A percentile compares a stretch with the other conserved stretches of the same genome.
Evolutionary conservation across 129 eudicot species (phyloP).

Genomic region (Arctium lappa): DNA sequence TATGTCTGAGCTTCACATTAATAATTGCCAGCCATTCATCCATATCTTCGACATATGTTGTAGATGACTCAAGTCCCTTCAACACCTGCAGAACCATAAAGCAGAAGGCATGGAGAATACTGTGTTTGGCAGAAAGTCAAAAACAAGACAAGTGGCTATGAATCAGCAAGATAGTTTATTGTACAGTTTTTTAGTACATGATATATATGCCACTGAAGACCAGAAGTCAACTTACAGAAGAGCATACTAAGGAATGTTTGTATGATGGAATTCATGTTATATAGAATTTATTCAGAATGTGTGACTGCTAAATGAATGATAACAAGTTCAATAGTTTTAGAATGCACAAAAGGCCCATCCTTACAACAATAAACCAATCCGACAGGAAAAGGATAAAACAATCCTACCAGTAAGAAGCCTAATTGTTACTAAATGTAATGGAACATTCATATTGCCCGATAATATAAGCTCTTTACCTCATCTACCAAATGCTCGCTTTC

Average conservation of each 20-base stretch:
- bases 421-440: not conserved
- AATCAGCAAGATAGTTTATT: no score
- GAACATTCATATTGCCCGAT: not conserved
- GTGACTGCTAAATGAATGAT: slow-evolving; percentile 3
- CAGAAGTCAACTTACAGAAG: no score
- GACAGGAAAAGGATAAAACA: not conserved
- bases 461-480: slow-evolving; percentile 23
- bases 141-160: no score
- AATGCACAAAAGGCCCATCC: not conserved
- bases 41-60: slow-evolving; percentile 79
- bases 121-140: not conserved
- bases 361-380: not conserved
- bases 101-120: not conserved
- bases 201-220: no score
- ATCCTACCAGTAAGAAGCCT: not conserved
- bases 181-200: no score
- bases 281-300: not conserved
- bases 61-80: slow-evolving; percentile 64
- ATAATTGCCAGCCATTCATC: slow-evolving; percentile 92
- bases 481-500: slow-evolving; percentile 39
- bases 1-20: slow-evolving; percentile 85
- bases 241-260: no score
- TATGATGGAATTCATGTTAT: not conserved
- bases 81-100: slow-evolving; percentile 51
- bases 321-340: slow-evolving; percentile 8